Base-by-base conservation (phyloP, 1,284 basidiomycete species). In the Sphagnurus paluster region DNA sequence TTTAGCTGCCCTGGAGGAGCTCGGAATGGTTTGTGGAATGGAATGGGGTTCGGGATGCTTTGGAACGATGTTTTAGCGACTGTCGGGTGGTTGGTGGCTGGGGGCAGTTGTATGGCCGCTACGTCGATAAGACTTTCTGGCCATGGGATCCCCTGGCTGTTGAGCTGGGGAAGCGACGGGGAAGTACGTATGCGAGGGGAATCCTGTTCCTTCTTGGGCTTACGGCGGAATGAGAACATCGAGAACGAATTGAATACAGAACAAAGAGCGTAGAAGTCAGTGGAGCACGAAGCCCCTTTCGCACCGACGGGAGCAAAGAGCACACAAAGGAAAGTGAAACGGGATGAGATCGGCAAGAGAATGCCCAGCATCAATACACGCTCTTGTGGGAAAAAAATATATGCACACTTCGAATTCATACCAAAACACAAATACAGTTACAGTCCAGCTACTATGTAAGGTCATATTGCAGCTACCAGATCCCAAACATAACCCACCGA, bases 171-270 rank as follows among this genome's bases (percentile, higher is more conserved):
- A 32, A 91, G 75, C 29, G 87, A 90, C 9, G 87, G 85, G 24
- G 85, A 87, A 16, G 79, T 71, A 56, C 76, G 74, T 52, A 84
- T 73, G 48, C 65, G 62, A 29, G 75, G 67, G 29, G 68, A 53
- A 53, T 71, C 72, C 54, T 73, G 59, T 60, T 74, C 68, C 66
- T 77, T 69, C 76, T 81, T 74, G 70, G 82, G 68, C 64, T 81
- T 86, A 55, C 86, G 79, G 50, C 87, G 82, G 61, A 84, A 83
- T 52, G 82, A 82, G 68, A 90, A 89, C 80, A 90, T 88, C n/a
- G 42, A 49, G 46, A 53, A 50, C 39, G 32, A 36, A n/a, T n/a
- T n/a, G 28, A 59, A 55, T 39, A 39, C 44, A 49, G 57, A 53
- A 53, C 55, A 61, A 56, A 43, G 54, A 51, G 53, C 36, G 50